Percentiles rank a stretch among this genome's conserved stretches.
These are phyloP conservation scores for Sporisorium exsertum DNA, from an alignment of 1,284 basidiomycete genomes.

Conservation along the genomic window DNA sequence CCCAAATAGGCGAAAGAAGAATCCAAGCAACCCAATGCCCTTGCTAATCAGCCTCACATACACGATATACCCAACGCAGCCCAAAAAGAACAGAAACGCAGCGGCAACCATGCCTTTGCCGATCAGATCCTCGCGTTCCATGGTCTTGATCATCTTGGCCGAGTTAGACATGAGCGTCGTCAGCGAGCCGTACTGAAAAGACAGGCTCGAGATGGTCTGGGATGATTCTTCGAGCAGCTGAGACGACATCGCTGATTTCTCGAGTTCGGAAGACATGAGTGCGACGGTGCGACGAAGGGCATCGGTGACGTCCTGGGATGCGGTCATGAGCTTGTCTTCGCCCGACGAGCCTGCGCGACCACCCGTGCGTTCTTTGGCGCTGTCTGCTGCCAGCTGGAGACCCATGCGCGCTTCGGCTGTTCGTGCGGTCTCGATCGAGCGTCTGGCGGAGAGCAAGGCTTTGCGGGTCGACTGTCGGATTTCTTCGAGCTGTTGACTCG, in stretches of 20 bases:
- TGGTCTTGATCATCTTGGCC: constrained; percentile 61
- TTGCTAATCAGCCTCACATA: constrained; percentile 63
- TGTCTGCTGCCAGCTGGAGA: constrained; percentile 44
- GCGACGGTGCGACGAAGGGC: constrained; percentile 63
- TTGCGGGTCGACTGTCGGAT: constrained; percentile 34
- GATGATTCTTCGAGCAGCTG: constrained; percentile 66
- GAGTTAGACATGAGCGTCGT: constrained; percentile 60
- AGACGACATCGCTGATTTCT: constrained; percentile 65
- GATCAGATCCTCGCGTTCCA: constrained; percentile 65
- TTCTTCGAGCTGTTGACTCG: constrained; percentile 30
- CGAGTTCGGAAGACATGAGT: constrained; percentile 65
- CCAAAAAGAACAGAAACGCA: constrained; percentile 60
- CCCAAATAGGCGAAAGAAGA: constrained; percentile 47
- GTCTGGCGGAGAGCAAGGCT: constrained; percentile 36
- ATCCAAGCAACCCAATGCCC: constrained; percentile 54
- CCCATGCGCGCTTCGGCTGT: constrained; percentile 29
- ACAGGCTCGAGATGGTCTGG: constrained; percentile 53
- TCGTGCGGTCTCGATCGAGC: constrained; percentile 31
- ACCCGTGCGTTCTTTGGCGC: constrained; percentile 43
- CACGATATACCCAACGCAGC: constrained; percentile 63
- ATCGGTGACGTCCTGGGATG: constrained; percentile 63
- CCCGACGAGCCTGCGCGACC: constrained; percentile 39
- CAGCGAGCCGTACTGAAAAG: constrained; percentile 62
- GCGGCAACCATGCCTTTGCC: constrained; percentile 57
- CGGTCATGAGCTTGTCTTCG: constrained; percentile 60